phyloP scores from a whole-genome alignment of 1,284 basidiomycete genomes.

The Sanghuangporus sanghuang region DNA sequence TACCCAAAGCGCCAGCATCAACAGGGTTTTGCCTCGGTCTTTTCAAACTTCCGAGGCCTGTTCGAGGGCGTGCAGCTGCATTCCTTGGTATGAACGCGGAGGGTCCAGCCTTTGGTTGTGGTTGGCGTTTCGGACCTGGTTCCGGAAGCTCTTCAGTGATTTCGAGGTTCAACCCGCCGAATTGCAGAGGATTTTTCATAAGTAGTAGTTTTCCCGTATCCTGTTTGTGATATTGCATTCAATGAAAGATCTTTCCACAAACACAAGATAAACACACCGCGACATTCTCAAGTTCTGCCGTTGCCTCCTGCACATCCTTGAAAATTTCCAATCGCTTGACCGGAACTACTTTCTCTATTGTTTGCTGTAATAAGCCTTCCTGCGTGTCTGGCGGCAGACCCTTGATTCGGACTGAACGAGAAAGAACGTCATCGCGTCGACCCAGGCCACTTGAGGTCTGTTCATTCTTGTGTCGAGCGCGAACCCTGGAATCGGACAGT shows the following conservation, averaged over 20 bases:
- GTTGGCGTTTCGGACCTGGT: conserved; percentile 28
- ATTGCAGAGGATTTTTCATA: conserved; percentile 59
- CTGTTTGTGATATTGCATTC: conserved; percentile 33
- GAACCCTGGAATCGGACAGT: conserved; percentile 68
- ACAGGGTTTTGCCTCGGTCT: not conserved
- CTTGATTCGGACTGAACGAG: conserved; percentile 66
- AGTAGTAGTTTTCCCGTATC: conserved; percentile 77
- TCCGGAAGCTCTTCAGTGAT: conserved; percentile 49
- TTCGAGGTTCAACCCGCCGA: conserved; percentile 51
- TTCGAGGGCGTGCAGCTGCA: conserved; percentile 59
- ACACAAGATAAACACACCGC: conserved; percentile 47
- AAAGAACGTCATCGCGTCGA: conserved; percentile 56
- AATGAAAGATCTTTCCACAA: not conserved
- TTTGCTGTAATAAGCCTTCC: conserved; percentile 87
- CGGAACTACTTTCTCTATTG: conserved; percentile 69
- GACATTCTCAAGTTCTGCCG: conserved; percentile 69
- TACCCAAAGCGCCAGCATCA: conserved; percentile 24
- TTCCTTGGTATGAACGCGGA: conserved; percentile 61
- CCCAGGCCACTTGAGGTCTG: conserved; percentile 52
- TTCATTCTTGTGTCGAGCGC: conserved; percentile 40
- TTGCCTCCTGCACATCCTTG: conserved; percentile 58
- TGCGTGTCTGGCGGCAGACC: conserved; percentile 72
- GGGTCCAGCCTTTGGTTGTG: conserved; percentile 33
- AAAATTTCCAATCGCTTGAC: conserved; percentile 80
- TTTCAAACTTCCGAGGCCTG: conserved; percentile 48